A percentile compares a stretch with the other conserved stretches of the same genome.
Conservation (phyloP, 108 stramenopile genomes). For the Epithemia pelagica region DNA sequence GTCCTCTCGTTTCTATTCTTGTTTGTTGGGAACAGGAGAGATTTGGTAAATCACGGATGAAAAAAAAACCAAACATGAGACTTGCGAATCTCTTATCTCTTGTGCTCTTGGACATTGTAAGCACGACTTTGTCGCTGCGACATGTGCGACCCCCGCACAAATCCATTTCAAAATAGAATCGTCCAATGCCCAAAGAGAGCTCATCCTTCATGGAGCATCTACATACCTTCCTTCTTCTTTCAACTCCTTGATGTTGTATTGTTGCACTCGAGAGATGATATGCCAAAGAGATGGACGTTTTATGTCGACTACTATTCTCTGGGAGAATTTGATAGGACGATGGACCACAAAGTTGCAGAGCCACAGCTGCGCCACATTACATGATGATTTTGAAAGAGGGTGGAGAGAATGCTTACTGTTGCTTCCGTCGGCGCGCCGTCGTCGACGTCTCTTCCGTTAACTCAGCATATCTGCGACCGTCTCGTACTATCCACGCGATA, state of each 20-base stretch:
- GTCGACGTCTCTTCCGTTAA: neutral
- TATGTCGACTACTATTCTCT: too few relatives aligned
- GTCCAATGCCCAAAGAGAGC: too few relatives aligned
- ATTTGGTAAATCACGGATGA: neutral
- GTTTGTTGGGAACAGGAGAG: neutral
- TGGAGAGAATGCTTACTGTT: too few relatives aligned
- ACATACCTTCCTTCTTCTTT: too few relatives aligned
- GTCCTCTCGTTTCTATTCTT: neutral
- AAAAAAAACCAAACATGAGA: neutral
- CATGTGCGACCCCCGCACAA: neutral
- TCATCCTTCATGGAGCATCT: too few relatives aligned
- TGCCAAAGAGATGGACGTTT: too few relatives aligned
- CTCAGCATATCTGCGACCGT: neutral
- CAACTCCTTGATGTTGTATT: too few relatives aligned
- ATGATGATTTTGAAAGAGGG: neutral
- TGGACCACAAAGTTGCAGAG: too few relatives aligned
- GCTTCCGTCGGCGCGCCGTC: too few relatives aligned
- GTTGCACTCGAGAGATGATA: too few relatives aligned
- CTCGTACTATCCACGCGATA: neutral
- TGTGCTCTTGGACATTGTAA: neutral
- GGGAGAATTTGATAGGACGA: too few relatives aligned
- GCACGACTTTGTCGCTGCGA: neutral
- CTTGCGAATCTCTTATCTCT: neutral
- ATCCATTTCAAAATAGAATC: too few relatives aligned
- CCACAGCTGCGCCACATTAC: neutral